Conservation (phyloP, 1,139 yeast species). For the Debaryomyces udenii region DNA sequence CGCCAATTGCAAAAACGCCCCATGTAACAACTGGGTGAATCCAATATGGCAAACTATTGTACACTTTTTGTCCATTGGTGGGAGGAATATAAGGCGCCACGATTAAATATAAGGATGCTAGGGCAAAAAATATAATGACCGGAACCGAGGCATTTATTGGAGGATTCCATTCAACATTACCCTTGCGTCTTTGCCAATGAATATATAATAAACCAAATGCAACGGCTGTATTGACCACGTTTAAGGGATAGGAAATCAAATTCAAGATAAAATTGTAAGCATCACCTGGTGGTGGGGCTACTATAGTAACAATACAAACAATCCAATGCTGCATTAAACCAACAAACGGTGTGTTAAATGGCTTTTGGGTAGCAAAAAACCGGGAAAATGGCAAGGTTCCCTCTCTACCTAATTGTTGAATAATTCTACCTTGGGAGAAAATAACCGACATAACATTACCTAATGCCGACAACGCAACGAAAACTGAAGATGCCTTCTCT, state of each 20-base stretch:
- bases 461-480: slow-evolving; percentile 53
- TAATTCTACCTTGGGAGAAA: slow-evolving; percentile 53
- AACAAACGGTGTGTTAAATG: slow-evolving; percentile 48
- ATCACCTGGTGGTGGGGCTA: slow-evolving; percentile 56
- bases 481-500: slow-evolving; percentile 51
- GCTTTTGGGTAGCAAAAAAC: slow-evolving; percentile 47
- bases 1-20: slow-evolving; percentile 76
- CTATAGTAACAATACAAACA: slow-evolving; percentile 48
- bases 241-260: slow-evolving; percentile 54
- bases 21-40: slow-evolving; percentile 82
- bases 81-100: slow-evolving; percentile 87
- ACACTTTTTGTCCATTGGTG: slow-evolving; percentile 63
- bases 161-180: slow-evolving; percentile 68
- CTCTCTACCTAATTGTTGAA: slow-evolving; percentile 53
- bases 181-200: slow-evolving; percentile 52
- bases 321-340: slow-evolving; percentile 67
- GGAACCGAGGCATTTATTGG: slow-evolving; percentile 71
- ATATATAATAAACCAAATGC: slow-evolving; percentile 46
- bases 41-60: slow-evolving; percentile 71
- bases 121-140: slow-evolving; percentile 63
- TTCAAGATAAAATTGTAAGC: slow-evolving; percentile 52
- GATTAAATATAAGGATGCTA: slow-evolving; percentile 70
- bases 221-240: slow-evolving; percentile 51
- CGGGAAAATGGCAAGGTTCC: slow-evolving; percentile 50
- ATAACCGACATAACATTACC: slow-evolving; percentile 53